Conservation (phyloP, 805 yeast genomes). For the Metschnikowia sp. region DNA sequence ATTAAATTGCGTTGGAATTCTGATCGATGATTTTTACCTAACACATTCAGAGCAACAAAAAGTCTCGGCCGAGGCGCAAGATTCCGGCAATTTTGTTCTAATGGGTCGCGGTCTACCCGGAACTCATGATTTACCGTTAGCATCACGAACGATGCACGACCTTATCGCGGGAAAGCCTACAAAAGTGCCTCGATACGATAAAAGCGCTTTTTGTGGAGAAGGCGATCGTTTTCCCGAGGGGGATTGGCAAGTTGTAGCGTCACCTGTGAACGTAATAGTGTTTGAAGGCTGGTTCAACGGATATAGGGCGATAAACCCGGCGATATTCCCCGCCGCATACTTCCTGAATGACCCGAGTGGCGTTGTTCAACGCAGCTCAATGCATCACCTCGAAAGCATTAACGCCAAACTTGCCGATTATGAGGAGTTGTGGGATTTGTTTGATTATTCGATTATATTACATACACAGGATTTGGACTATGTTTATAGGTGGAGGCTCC, state of each 20-base stretch:
- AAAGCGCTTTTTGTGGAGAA: constrained; percentile 62
- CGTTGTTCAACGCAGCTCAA: constrained; percentile 19
- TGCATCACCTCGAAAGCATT: constrained; percentile 36
- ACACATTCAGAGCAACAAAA: constrained; percentile 57
- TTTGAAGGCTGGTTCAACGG: constrained; percentile 97
- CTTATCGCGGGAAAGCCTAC: constrained; percentile 24
- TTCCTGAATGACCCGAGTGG: constrained; percentile 19
- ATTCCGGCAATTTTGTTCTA: constrained; percentile 47
- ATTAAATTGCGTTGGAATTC: constrained; percentile 46
- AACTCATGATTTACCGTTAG: constrained; percentile 71
- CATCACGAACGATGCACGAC: constrained; percentile 33
- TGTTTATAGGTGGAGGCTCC: constrained; percentile 75
- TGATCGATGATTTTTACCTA: constrained; percentile 85
- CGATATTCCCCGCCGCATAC: constrained; percentile 20
- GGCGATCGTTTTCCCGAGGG: constrained; percentile 64
- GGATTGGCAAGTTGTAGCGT: constrained; percentile 34
- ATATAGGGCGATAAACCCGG: constrained; percentile 37
- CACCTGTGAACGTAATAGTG: constrained; percentile 59
- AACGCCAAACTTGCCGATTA: constrained; percentile 55
- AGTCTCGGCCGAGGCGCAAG: constrained; percentile 32
- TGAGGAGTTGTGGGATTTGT: constrained; percentile 49
- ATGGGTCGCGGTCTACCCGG: constrained; percentile 91
- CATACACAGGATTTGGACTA: constrained; percentile 56
- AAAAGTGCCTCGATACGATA: constrained; percentile 70
- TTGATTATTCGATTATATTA: constrained; percentile 60